Evolutionary conservation across 306 rosid genomes (phyloP), one percentile per base, ranked within the genome.

Genomic region (Astragalus glycyphyllos): DNA sequence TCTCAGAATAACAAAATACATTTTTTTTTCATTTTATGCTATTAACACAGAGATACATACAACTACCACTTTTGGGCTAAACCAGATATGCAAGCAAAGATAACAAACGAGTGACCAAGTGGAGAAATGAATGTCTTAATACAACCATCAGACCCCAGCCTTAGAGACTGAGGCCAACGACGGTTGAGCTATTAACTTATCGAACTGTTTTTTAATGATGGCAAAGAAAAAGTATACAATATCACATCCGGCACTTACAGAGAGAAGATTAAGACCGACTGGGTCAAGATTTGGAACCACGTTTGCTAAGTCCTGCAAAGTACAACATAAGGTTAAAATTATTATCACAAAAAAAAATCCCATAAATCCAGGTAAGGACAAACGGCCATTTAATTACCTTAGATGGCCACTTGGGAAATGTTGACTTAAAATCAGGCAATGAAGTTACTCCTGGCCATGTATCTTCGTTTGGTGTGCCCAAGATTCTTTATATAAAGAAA

Each of bases 401-500:
- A 17, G 87, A 1, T 58, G 83, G 86, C 96, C 96, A 94, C 86
- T 85, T 94, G 58, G 99, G 99, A 74, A 94, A 94, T 75, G 99
- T 80, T 75, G 95, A 83, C 79, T 91, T 94, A 72, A 83, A 94
- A 85, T 94, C 99, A 75, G 99, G 99, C 88, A 94, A 79, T 72
- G 97, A 87, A 83, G 82, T 91, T 78, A 94, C 97, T 80, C 97
- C 97, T 35, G 97, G 97, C 99, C 99, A 94, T 46, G 92, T 83
- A 74, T 94, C 96, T 74, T 91, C 99, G 20, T 72, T 94, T 76
- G 99, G 99, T 12, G 97, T 91, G 35, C 99, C 99, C 95, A 84
- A 15, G 81, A 91, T 81, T 82, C 99, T 94, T 86, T 84, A 90
- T 37, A 72, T 9, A 77, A 76, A 62, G 64, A 72, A 65, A 58